Base-by-base conservation (phyloP, 768 basidiomycete genomes). In the Megacollybia marginata region DNA sequence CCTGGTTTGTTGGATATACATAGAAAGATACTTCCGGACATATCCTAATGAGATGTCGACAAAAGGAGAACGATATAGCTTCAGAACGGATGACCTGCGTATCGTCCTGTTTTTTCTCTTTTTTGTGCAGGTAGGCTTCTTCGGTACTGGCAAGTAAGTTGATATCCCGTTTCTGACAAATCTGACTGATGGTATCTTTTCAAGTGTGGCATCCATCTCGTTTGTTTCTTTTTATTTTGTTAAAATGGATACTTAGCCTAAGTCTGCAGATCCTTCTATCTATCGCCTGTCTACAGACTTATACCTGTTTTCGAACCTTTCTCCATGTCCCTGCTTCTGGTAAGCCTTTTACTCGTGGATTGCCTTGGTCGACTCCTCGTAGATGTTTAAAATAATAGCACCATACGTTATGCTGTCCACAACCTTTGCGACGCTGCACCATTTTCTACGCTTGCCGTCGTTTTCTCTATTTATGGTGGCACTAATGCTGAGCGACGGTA, bases 291-390 rank as follows among this genome's bases (percentile, higher is more conserved):
- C 7, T 92, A 91, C 58, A 84, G 90, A 15, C 72, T 93, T 13
- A 83, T 92, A 54, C 88, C 90, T 1, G 76, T 89, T 46, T 93
- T 93, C 62, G 86, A 75, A 53, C 91, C 90, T 0, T 92, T 92
- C 65, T 73, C 87, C 52, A 92, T 92, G 91, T 75, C 83, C 0
- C 61, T 77, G 4, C 71, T 89, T 18, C 65, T 91, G 54, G 86
- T 87, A 48, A n/a, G 72, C 58, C 33, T 33, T 23, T 32, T 40
- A 11, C 16, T 44, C 11, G 43, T 3, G 11, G 44, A 46, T 52
- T 28, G 36, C 44, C n/a, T 11, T 11, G 9, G 23, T 53, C 1
- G 48, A 23, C 23, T 20, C 46, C 7, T 36, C 1, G 1, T 53
- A 90, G 84, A 67, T 90, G 44, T 89, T 85, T 75, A 92, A 93